Evolutionary conservation across 164 flowering plant species (phyloP), one percentile per base, ranked within the genome.

Genomic region (Tinospora cordifolia): DNA sequence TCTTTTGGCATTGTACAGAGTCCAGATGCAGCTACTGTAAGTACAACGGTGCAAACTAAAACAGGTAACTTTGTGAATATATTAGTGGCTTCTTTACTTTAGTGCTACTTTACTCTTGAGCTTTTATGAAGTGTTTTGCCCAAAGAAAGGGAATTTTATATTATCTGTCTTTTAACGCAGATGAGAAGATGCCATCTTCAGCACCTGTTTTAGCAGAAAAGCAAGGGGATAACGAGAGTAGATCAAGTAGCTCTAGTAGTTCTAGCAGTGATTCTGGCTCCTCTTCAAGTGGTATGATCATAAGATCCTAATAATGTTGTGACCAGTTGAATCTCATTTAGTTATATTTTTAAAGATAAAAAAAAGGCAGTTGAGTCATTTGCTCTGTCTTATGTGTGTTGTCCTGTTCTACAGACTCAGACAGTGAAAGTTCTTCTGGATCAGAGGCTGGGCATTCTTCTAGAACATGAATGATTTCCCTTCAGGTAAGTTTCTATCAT

Each of bases 241-340:
- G 85, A 75, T 86, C 91, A 60, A 88, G 89, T 80, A 89, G 84
- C 75, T 85, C 94, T 74, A 85, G 88, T 81, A 84, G 95, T 83
- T 92, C 98, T 68, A 81, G 89, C 75, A 85, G 94, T 74, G 92
- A 84, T 62, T 87, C 98, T 65, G 90, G 89, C 63, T 90, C 98
- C 64, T 87, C 95, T 25, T 92, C 98, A 58, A 89, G 89, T 82
- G 96, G 98, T 92, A 86, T 25, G 47, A 47, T 67, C 69, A 34
- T 34, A 30, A 25, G 10, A 39, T 38, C 39, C 63, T 71, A 47
- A 46, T 15, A 8, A 8, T 47, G 30, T 30, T 24, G 1, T 22
- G 30, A 22, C 9, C 12, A 30, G 34, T n/a, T 62, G 9, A 12
- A 62, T 62, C 47, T 44, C 14, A 62, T 22, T 14, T 7, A 62